phyloP scores from a whole-genome alignment of 2,329 filamentous ascomycete genomes.

The Lojkania enalia region DNA sequence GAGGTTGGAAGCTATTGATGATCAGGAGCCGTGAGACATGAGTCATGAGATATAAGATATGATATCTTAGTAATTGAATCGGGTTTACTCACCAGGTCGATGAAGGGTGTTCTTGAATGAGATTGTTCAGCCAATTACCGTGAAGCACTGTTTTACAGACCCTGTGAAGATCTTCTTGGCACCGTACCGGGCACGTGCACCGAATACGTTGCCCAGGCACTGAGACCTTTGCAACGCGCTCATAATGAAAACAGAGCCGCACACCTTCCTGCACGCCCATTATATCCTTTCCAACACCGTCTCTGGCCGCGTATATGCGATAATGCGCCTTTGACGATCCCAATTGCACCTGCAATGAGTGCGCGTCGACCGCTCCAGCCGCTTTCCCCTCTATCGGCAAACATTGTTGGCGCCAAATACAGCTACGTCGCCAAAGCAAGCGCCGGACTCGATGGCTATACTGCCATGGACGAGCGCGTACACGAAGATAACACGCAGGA shows the following conservation, averaged over 20 bases:
- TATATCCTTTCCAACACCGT: neutral
- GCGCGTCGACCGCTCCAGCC: constrained; percentile 40
- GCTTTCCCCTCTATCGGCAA: constrained; percentile 35
- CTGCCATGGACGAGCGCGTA: constrained; percentile 25
- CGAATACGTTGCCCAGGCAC: neutral
- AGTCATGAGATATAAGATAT: neutral
- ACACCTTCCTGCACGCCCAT: neutral
- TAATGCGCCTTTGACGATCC: constrained; percentile 5
- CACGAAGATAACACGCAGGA: constrained; percentile 28
- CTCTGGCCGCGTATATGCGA: neutral
- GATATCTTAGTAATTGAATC: neutral
- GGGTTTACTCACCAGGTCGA: no score
- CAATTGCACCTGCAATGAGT: constrained; percentile 27
- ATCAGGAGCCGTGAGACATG: constrained; percentile 34
- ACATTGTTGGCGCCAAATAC: constrained; percentile 29
- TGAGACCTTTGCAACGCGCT: constrained; percentile 9
- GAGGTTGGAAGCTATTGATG: constrained; percentile 39
- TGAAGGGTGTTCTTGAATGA: no score
- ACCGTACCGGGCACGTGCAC: neutral
- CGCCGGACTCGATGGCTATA: constrained; percentile 21
- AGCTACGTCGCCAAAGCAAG: constrained; percentile 22
- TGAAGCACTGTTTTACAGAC: no score
- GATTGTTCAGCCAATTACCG: no score
- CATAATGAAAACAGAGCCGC: constrained; percentile 6
- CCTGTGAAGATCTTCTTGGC: constrained; percentile 4